These are phyloP conservation scores for Penicillium aurantiogriseum DNA, from an alignment of 2,329 filamentous ascomycete species.

Conservation along the genomic window DNA sequence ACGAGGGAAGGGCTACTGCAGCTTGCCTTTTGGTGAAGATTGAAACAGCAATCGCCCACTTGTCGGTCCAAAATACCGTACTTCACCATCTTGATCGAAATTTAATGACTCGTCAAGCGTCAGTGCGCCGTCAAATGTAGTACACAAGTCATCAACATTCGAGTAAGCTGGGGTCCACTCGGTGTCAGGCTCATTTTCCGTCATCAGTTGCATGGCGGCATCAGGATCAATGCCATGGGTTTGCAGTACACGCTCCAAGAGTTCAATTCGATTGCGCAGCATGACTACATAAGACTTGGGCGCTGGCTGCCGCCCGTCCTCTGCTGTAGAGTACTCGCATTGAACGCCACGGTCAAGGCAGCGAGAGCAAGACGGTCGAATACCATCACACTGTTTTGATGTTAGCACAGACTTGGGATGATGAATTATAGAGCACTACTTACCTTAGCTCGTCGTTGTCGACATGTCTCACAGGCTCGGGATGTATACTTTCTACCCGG, in stretches of 20 bases:
- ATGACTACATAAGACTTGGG: constrained; percentile 39
- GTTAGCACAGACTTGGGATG: background rate
- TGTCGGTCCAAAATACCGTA: constrained; percentile 38
- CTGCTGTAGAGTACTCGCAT: constrained; percentile 33
- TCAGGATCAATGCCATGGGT: constrained; percentile 33
- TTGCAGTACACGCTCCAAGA: constrained; percentile 32
- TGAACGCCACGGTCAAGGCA: constrained; percentile 31
- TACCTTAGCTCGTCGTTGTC: constrained; percentile 40
- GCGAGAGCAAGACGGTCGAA: constrained; percentile 32
- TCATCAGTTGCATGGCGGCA: constrained; percentile 20
- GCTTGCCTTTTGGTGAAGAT: constrained; percentile 13
- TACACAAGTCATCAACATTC: constrained; percentile 21
- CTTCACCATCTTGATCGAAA: constrained; percentile 37
- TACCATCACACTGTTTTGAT: constrained; percentile 34
- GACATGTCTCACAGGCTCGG: constrained; percentile 40
- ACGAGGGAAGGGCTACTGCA: background rate
- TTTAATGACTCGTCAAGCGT: constrained; percentile 39
- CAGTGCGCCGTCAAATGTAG: constrained; percentile 33
- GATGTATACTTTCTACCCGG: constrained; percentile 27
- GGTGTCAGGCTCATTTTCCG: constrained; percentile 1
- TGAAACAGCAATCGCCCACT: constrained; percentile 39
- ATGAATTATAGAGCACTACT: background rate
- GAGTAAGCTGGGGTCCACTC: constrained; percentile 1
- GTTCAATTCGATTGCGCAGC: constrained; percentile 33
- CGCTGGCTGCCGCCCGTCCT: constrained; percentile 37